Percentiles rank a stretch among this genome's conserved stretches.
These are phyloP conservation scores for Tetramitus jugosus DNA, from an alignment of 208 protist species.

Conservation along the genomic window DNA sequence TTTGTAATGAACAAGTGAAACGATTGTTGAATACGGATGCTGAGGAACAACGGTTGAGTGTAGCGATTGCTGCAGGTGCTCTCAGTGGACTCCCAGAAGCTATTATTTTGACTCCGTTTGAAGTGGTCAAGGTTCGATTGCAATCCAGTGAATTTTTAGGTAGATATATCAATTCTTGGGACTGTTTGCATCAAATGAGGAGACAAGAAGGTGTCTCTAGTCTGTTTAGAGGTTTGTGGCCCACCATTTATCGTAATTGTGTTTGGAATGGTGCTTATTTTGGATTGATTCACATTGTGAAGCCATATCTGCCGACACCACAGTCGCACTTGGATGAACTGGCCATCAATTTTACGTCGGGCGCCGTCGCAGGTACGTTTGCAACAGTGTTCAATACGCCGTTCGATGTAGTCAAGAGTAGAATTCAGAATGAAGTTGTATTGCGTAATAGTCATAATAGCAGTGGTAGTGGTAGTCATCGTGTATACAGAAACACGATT, in stretches of 20 bases:
- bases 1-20: no score
- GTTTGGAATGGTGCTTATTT: slow-evolving; percentile 34
- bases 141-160: slow-evolving; percentile 46
- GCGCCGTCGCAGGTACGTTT: slow-evolving; percentile 43
- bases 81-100: slow-evolving; percentile 48
- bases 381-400: slow-evolving; percentile 51
- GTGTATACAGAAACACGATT: slow-evolving; percentile 38
- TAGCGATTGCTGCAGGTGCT: no score
- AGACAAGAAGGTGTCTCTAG: slow-evolving; percentile 36
- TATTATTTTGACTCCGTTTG: slow-evolving; percentile 46
- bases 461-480: no score
- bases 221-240: slow-evolving; percentile 45
- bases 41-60: no score
- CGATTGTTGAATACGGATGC: no score
- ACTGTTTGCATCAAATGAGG: slow-evolving; percentile 37
- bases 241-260: slow-evolving; percentile 46
- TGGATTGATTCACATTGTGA: slow-evolving; percentile 21
- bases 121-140: slow-evolving; percentile 53
- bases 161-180: slow-evolving; percentile 42
- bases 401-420: slow-evolving; percentile 58
- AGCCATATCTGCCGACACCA: background rate
- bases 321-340: background rate
- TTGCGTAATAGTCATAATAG: slow-evolving; percentile 17
- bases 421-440: slow-evolving; percentile 44
- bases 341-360: slow-evolving; percentile 42